These are phyloP conservation scores for Aspergillus luchuensis DNA, from an alignment of 2,329 filamentous ascomycete genomes.

Conservation along the genomic window DNA sequence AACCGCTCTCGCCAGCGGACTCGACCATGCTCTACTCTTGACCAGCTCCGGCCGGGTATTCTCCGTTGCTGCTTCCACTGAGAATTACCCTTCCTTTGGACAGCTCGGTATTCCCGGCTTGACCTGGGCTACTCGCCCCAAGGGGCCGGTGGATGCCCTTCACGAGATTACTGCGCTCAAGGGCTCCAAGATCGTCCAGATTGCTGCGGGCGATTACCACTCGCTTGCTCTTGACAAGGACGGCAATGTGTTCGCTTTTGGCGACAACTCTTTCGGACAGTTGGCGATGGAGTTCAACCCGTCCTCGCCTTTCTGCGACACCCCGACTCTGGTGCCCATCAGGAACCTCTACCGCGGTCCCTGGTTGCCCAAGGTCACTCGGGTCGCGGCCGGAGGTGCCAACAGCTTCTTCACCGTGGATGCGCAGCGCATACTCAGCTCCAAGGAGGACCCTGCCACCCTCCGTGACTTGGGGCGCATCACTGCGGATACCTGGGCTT, in stretches of 20 bases:
- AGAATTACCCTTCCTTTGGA: conserved; percentile 76
- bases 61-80: conserved; percentile 77
- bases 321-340: conserved; percentile 70
- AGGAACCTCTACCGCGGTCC: conserved; percentile 70
- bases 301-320: conserved; percentile 64
- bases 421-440: conserved; percentile 61
- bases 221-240: conserved; percentile 75
- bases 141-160: conserved; percentile 76
- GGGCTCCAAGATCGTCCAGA: conserved; percentile 69
- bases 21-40: conserved; percentile 83
- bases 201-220: conserved; percentile 85
- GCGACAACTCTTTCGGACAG: conserved; percentile 90
- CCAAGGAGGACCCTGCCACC: conserved; percentile 45
- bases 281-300: conserved; percentile 74
- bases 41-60: conserved; percentile 85
- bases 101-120: conserved; percentile 86
- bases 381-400: conserved; percentile 78
- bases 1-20: conserved; percentile 71
- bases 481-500: conserved; percentile 80
- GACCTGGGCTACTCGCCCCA: conserved; percentile 74
- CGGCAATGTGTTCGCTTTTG: conserved; percentile 81
- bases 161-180: conserved; percentile 75
- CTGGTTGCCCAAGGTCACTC: conserved; percentile 68
- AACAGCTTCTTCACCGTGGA: conserved; percentile 90
- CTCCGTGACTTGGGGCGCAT: conserved; percentile 55